A percentile compares a stretch with the other conserved stretches of the same genome.
Conservation (phyloP, 345 rosid genomes). For the Aquilaria yunnanensis region DNA sequence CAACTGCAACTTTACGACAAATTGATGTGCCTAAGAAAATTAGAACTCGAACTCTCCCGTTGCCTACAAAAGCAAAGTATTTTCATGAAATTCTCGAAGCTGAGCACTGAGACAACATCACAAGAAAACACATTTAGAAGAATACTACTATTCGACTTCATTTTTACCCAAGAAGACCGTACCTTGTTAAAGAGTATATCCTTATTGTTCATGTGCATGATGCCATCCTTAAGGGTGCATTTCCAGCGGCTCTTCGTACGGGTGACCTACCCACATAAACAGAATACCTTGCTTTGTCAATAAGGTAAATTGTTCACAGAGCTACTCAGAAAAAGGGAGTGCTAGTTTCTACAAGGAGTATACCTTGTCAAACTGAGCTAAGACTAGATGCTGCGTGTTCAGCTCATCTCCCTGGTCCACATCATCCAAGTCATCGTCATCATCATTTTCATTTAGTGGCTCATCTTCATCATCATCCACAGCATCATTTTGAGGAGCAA, state of each 20-base stretch:
- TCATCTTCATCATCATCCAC: conserved; percentile 81
- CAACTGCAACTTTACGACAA: conserved; percentile 12
- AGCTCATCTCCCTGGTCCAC: conserved; percentile 83
- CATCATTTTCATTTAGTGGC: conserved; percentile 89
- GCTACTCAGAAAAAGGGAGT: neutral
- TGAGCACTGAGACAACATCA: neutral
- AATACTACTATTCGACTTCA: neutral
- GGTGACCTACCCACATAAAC: conserved; percentile 50
- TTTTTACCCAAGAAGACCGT: neutral
- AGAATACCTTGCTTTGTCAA: neutral
- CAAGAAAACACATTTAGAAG: neutral
- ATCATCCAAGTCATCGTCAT: conserved; percentile 76
- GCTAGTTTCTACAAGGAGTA: neutral
- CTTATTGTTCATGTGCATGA: conserved; percentile 92
- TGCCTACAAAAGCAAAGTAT: conserved; percentile 46
- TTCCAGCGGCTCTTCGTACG: conserved; percentile 98
- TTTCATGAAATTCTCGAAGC: neutral
- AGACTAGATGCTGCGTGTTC: conserved; percentile 90
- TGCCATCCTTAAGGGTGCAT: conserved; percentile 92
- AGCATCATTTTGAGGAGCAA: conserved; percentile 37
- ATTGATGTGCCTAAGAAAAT: conserved; percentile 24
- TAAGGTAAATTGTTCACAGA: neutral
- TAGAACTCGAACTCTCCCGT: conserved; percentile 91
- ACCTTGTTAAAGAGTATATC: conserved; percentile 98
- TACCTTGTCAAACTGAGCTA: conserved; percentile 99